Base-by-base conservation (phyloP, 169 alveolate genomes). In the Plasmodium falciparum region DNA sequence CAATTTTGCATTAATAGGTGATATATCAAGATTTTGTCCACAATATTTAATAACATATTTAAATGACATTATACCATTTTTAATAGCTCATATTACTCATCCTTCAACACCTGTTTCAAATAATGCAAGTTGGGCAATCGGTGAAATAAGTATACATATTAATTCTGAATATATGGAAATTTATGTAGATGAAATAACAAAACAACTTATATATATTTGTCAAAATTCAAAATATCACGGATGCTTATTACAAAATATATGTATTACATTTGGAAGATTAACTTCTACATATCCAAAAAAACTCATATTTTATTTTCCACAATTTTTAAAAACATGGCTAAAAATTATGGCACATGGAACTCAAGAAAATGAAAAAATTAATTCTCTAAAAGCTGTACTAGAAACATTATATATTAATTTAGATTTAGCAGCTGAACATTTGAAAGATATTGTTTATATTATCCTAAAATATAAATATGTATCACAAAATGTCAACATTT, bases 51-150 rank as follows among this genome's bases (percentile, higher is more conserved):
- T 74, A 74, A 70, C 88, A 26, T 74, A 65, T 65, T 74, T 88
- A 62, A 73, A 50, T 72, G 89, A 88, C 47, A 88, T 88, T 43
- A 73, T 88, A 47, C 92, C 92, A 65, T 74, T 66, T 72, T 54
- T 88, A 15, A 74, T 74, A 58, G 88, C 91, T 50, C 95, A 92
- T 59, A 88, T 93, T 39, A 71, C 91, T 39, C 92, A 88, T 45
- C 74, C 91, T 8, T 86, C 95, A 56, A 78, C 93, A 22, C 93
- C 95, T 9, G 96, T 94, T 72, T 88, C 95, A 47, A 95, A 95
- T 90, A 95, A 95, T 72, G 97, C 97, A n/a, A 93, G 95, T 47
- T 95, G 97, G 97, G 97, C 97, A 20, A 89, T 95, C 11, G 97
- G 97, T 13, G 97, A 95, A 90, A 50, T 94, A 49, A 92, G 95